Base-by-base conservation (phyloP, 768 basidiomycete species). In the Cystofilobasidium macerans region DNA sequence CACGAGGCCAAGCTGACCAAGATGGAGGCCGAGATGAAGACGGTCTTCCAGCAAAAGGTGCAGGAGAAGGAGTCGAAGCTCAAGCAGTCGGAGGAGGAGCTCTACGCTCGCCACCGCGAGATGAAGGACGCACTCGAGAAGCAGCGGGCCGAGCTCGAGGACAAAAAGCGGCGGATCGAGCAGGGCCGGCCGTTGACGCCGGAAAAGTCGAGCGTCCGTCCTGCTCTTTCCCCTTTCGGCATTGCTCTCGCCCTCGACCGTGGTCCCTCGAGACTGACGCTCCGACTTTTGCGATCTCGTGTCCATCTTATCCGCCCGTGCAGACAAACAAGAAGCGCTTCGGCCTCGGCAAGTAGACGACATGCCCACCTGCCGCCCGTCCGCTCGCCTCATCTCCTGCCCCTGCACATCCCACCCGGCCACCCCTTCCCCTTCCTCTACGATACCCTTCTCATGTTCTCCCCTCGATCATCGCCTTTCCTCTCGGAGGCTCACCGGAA, bases 11-110 rank as follows among this genome's bases (percentile, higher is more conserved):
- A 77, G 66, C 70, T 77, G 18, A 72, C 75, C 64, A 99, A 99
- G 85, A 76, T 76, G 75, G 95, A 99, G 80, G 88, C 92, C 64
- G 95, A 98, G 82, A 99, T 99, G 95, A 98, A 97, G 85, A 91
- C 94, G 89, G 95, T 99, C 72, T 99, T 99, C 91, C 92, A 93
- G 76, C 95, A 98, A 79, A 99, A 99, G 78, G 95, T 99, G 63
- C 90, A 92, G 76, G 95, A 99, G 77, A 98, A 99, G 81, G 95
- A 99, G 76, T 84, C 90, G 70, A 98, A 98, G 79, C 82, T 99
- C 76, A 97, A 97, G 80, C 95, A 98, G 78, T 90, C 88, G 61
- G 95, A 99, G 78, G 95, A 98, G 79, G 95, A 98, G 80, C 83
- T 99, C 22, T 99, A 99, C 75, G 88, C 93, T 67, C 86, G 94